Base-by-base conservation (phyloP, 2,329 filamentous ascomycete species). In the Cladophialophora carrionii region DNA sequence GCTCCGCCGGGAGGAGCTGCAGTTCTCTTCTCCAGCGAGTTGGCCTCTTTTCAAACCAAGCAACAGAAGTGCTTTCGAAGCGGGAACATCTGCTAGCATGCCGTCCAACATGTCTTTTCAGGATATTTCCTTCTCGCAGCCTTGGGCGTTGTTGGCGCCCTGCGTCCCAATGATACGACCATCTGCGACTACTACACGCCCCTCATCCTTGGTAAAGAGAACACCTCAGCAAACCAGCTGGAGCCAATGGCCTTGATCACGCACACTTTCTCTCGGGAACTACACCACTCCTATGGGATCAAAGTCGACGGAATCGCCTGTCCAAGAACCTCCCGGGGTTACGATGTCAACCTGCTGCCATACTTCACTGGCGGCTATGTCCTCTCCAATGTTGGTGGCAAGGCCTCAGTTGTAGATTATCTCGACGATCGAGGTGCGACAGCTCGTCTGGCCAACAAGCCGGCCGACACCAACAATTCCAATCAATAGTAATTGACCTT, bases 181-280 rank as follows among this genome's bases (percentile, higher is more conserved):
- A 83, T 88, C 70, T 88, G 86, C 75, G 85, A 88, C 77, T 86
- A 87, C 75, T 88, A 88, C 76, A 87, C 85, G 37, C 62, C 66
- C 17, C 85, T 79, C 3, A 81, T 82, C n/a, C 74, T 87, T 10
- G 78, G 87, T 61, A 83, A 80, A 74, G 78, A 85, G 46, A 88
- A 87, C 77, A 87, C 82, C 43, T 83, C 83, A 20, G 80, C 78
- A 32, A 87, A 86, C 73, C 85, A 88, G 74, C 76, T 79, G 61
- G 82, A 79, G 0, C 77, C 88, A 2, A 71, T 88, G 71, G 85
- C 82, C 1, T 76, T 85, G 1, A 74, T 88, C 3, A 85, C 88
- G 71, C 88, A 88, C 75, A 87, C 85, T 6, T 86, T 83, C 22
- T 66, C 85, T 87, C 69, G 86, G 86, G n/a, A 87, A 86, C 74